Evolutionary conservation across 2,329 filamentous ascomycete species (phyloP), one percentile per base, ranked within the genome.

Genomic region (Xylaria sp.): DNA sequence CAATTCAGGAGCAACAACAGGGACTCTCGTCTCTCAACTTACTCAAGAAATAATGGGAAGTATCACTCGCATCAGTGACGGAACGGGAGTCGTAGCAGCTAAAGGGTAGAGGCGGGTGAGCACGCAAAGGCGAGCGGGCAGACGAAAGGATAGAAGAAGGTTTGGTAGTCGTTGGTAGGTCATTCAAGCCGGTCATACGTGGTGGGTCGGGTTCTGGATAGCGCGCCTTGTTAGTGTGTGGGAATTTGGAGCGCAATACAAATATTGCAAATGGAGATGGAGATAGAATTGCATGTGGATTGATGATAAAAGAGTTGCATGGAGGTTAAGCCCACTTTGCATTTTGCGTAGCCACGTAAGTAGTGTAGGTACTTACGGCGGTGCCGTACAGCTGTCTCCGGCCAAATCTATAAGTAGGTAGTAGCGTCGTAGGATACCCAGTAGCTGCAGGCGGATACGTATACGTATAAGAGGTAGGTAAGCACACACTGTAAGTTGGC

Each of bases 231-330:
- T 18, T 25, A 13, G n/a, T 34, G 5, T 23, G 52, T 52, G 53
- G 52, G 66, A 53, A 43, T 61, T 65, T 68, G 61, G 56, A 65
- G 30, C 30, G 39, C 30, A 61, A 59, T 63, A 58, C 59, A 58
- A 63, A 59, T 66, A 52, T 45, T 57, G 32, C 13, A 15, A 13
- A 39, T 39, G 36, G 41, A 58, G 23, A 67, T 57, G 57, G 58
- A 58, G 63, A 28, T 28, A n/a, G 30, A 60, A 50, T 55, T 36
- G 53, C 65, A 41, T 45, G 60, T 52, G 53, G 53, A 63, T 63
- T 63, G 45, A 57, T 20, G 64, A 66, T 59, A 63, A 63, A 63
- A 59, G 63, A 60, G 63, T 55, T 39, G 56, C 48, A 60, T 65
- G 63, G 63, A 36, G 15, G 46, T 60, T 59, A 18, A 18, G 43